These are phyloP conservation scores for Candida sp. DNA, from an alignment of 1,139 yeast genomes.

Conservation along the genomic window DNA sequence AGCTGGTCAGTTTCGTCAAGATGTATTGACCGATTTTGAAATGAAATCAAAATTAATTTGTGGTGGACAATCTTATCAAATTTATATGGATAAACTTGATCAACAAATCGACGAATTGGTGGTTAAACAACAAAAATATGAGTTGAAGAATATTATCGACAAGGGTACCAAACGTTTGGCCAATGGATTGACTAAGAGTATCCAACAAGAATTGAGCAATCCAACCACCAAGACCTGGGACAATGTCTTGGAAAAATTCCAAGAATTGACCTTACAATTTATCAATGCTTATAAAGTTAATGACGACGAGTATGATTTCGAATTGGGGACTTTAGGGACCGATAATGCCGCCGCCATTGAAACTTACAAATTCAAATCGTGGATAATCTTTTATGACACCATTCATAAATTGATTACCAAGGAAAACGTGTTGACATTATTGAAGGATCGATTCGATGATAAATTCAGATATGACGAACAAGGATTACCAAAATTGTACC, in stretches of 20 bases:
- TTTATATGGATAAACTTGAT: constrained; percentile 13
- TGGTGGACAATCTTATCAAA: constrained; percentile 16
- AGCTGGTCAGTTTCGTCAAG: constrained; percentile 11
- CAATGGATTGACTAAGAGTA: constrained; percentile 33
- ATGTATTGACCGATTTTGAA: constrained; percentile 11
- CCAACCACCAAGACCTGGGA: constrained; percentile 65
- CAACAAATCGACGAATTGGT: constrained; percentile 21
- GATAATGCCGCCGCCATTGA: constrained; percentile 39
- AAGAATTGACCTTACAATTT: constrained; percentile 26
- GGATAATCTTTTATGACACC: constrained; percentile 61
- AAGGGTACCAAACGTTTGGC: constrained; percentile 40
- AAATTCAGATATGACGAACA: constrained; percentile 77
- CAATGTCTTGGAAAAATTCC: constrained; percentile 46
- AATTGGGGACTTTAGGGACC: constrained; percentile 50
- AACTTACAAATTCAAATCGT: constrained; percentile 51
- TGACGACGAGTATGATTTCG: constrained; percentile 50
- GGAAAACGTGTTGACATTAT: constrained; percentile 51
- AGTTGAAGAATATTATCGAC: constrained; percentile 35
- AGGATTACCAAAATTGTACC: constrained; percentile 84
- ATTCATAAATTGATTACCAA: constrained; percentile 59
- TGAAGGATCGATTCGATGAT: constrained; percentile 77
- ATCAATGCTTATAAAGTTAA: constrained; percentile 15
- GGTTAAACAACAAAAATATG: constrained; percentile 41
- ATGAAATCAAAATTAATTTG: constrained; percentile 15
- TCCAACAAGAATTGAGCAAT: constrained; percentile 34